Percentiles rank a stretch among this genome's conserved stretches.
These are phyloP conservation scores for Neobulgaria alba DNA, from an alignment of 2,329 filamentous ascomycete genomes.

Conservation along the genomic window DNA sequence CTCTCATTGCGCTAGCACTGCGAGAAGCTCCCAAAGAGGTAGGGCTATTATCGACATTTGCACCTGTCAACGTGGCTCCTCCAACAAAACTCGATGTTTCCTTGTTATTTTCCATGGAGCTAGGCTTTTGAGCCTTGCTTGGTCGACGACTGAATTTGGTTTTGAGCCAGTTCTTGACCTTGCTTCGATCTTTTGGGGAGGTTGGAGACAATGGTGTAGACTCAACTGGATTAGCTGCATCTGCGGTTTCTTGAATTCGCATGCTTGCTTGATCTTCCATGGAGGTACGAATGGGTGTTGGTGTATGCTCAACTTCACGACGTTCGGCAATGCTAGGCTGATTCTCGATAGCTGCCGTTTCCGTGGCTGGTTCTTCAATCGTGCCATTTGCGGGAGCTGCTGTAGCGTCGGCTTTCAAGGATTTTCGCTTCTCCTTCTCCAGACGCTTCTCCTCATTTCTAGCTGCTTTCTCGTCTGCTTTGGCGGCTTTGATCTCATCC, in stretches of 20 bases:
- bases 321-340: conserved; percentile 8
- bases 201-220: conserved; percentile 15
- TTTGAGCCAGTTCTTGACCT: conserved; percentile 45
- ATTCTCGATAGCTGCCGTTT: neutral
- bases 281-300: conserved; percentile 19
- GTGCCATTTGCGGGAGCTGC: conserved; percentile 3
- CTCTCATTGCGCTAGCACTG: neutral
- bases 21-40: conserved; percentile 27
- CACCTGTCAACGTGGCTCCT: conserved; percentile 38
- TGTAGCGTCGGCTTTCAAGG: conserved; percentile 28
- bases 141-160: conserved; percentile 38
- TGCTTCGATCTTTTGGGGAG: conserved; percentile 15
- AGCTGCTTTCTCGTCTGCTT: conserved; percentile 43
- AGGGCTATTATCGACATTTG: conserved; percentile 37
- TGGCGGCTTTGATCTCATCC: conserved; percentile 33
- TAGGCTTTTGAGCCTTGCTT: conserved; percentile 18
- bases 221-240: conserved; percentile 16
- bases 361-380: neutral
- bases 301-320: conserved; percentile 9
- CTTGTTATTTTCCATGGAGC: conserved; percentile 6
- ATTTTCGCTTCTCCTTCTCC: conserved; percentile 44
- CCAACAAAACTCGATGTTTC: conserved; percentile 36
- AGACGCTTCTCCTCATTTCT: conserved; percentile 45
- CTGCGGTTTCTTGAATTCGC: conserved; percentile 17
- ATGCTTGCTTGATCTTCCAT: conserved; percentile 23